Base-by-base conservation (phyloP, 2,329 filamentous ascomycete genomes). In the Epichloe bromicola region DNA sequence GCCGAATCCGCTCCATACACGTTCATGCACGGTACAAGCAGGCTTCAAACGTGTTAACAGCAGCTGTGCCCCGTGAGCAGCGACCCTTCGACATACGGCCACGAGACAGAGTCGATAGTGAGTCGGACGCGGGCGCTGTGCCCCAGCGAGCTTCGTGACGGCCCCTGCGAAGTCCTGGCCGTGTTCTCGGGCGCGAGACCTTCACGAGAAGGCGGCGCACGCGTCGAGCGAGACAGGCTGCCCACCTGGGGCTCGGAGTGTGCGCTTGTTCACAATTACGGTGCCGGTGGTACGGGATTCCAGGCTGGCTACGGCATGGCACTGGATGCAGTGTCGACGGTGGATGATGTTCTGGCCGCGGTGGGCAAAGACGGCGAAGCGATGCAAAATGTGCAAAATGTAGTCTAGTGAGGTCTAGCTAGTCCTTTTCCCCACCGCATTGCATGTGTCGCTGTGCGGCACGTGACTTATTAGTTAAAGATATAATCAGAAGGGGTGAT, bases 211-310 rank as follows among this genome's bases (percentile, higher is more conserved):
- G 73, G 74, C 12, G 66, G 70, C 37, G 66, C 64, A 38, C 67
- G 71, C 2, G 68, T 75, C 17, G 72, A 74, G 56, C 57, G 73
- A 8, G 71, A 72, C 46, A 47, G 55, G 8, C 17, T 64, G 6
- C 19, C 50, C 0, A 56, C 67, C 3, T 51, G 51, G 2, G 63
- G 60, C 5, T 33, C 58, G 39, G 54, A 55, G 15, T 56, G 59
- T 1, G 50, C 53, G 0, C 44, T 68, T 11, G 64, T 72, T 3
- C 70, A 71, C 55, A 71, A 71, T 49, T 72, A 74, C 54, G 71
- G 71, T 5, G 70, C 70, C 5, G 69, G 70, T 1, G 70, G 70
- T 10, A 70, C 70, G 2, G 71, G 70, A 0, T 74, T 69, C 53
- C 70, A 73, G 48, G 70, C 71, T 3, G 67, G 67, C 4, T 69